Conservation (phyloP, 495 filamentous ascomycete species). For the Darksidea phi region DNA sequence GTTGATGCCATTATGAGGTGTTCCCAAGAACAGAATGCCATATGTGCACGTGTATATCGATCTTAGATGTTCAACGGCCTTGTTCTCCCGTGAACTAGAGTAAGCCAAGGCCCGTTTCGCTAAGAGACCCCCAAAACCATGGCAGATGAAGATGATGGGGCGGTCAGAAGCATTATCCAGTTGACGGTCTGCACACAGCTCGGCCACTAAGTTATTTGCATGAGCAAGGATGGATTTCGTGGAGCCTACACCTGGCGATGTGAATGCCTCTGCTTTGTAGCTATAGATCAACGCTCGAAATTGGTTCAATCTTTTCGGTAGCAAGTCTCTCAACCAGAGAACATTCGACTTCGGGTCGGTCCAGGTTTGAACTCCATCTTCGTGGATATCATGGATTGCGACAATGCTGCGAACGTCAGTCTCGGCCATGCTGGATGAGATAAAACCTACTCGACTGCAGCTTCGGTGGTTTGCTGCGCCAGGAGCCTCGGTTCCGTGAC, state of each 20-base stretch:
- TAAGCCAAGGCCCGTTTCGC: conserved; percentile 19
- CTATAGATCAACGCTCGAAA: conserved; percentile 7
- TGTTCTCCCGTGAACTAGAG: conserved; percentile 7
- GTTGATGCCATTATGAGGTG: conserved; percentile 30
- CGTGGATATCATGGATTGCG: conserved; percentile 16
- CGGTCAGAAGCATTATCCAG: conserved; percentile 8
- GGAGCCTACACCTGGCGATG: conserved; percentile 2
- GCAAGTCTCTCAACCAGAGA: conserved; percentile 19
- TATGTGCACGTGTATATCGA: conserved; percentile 21
- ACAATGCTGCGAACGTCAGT: conserved; percentile 17
- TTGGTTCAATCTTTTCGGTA: conserved; percentile 6
- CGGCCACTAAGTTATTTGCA: conserved; percentile 5
- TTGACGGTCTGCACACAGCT: conserved; percentile 19
- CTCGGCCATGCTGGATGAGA: not conserved
- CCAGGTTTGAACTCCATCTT: conserved; percentile 17
- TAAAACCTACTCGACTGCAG: conserved; percentile 5
- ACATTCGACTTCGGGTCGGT: not conserved
- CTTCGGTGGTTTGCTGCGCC: not conserved
- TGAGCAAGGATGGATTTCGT: conserved; percentile 9
- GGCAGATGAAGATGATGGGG: conserved; percentile 30
- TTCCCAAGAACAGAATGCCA: conserved; percentile 24
- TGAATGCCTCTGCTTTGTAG: conserved; percentile 11
- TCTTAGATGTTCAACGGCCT: not conserved
- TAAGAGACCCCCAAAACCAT: conserved; percentile 24
- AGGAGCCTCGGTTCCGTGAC: not conserved